Conservation (phyloP, 345 rosid species). For the Noccaea caerulescens region DNA sequence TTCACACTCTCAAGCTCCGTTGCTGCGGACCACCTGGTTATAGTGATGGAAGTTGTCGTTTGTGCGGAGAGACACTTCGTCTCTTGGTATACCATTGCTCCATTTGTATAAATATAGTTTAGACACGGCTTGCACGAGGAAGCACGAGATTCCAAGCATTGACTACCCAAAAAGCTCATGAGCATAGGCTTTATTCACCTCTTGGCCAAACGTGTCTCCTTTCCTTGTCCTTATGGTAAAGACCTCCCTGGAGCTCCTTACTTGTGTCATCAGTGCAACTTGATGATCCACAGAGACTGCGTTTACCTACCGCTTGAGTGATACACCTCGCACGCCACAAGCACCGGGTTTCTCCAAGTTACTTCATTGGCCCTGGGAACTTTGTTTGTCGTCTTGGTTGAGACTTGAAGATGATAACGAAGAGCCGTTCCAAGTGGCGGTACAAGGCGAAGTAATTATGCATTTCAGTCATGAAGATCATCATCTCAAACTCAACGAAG, state of each 20-base stretch:
- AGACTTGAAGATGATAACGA: no score
- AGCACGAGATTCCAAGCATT: constrained; percentile 17
- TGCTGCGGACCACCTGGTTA: constrained; percentile 9
- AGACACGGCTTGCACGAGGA: constrained; percentile 11
- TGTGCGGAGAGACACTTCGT: constrained; percentile 7
- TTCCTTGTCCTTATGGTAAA: constrained; percentile 16
- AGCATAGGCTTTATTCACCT: constrained; percentile 20
- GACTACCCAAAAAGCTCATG: neutral
- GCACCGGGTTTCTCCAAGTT: constrained; percentile 1
- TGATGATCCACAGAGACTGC: constrained; percentile 21
- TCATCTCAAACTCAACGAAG: neutral
- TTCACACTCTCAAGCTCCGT: constrained; percentile 10
- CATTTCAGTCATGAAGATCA: constrained; percentile 17
- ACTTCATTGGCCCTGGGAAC: constrained; percentile 16
- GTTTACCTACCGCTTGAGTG: neutral
- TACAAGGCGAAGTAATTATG: neutral
- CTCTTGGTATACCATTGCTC: constrained; percentile 10
- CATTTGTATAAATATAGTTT: constrained; percentile 6
- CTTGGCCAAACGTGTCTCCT: constrained; percentile 18
- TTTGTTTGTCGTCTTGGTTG: constrained; percentile 13
- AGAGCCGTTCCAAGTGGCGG: constrained; percentile 2
- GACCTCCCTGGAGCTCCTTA: constrained; percentile 12
- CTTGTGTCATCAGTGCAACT: constrained; percentile 17
- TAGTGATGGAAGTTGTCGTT: constrained; percentile 10
- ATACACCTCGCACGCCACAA: constrained; percentile 13